Percentiles rank a stretch among this genome's conserved stretches.
Conservation (phyloP, 208 protist genomes). For the Leishmania gerbilli region DNA sequence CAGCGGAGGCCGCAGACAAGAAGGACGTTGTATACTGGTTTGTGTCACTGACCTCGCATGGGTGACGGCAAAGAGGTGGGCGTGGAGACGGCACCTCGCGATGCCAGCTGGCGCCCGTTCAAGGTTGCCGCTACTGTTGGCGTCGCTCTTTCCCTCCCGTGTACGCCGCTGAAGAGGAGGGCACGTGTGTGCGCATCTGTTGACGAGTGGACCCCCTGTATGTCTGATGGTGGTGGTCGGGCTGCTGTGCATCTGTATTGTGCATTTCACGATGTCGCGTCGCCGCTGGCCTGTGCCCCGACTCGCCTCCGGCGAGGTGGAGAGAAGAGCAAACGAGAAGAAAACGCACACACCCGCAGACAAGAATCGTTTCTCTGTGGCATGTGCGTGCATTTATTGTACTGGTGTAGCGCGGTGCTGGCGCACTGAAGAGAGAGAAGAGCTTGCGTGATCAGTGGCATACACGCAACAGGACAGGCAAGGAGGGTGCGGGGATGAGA, state of each 20-base stretch:
- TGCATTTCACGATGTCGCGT: background rate
- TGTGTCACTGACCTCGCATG: conserved; percentile 45
- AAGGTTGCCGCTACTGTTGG: background rate
- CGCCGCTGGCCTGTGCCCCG: background rate
- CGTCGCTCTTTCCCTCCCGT: background rate
- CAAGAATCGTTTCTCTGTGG: background rate
- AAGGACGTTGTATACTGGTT: conserved; percentile 58
- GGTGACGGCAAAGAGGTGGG: background rate
- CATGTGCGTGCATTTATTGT: background rate
- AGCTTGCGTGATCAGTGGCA: background rate
- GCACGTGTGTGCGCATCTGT: background rate
- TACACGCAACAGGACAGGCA: background rate
- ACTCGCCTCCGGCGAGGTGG: background rate
- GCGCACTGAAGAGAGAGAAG: background rate
- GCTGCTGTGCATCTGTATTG: background rate
- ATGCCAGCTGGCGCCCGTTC: background rate
- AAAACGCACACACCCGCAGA: background rate
- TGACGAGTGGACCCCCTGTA: background rate
- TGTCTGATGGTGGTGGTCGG: background rate
- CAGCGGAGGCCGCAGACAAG: background rate
- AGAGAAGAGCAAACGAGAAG: background rate
- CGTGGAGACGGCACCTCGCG: background rate
- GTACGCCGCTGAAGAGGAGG: background rate
- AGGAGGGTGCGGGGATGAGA: background rate
- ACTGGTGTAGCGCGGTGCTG: background rate